Base-by-base conservation (phyloP, 208 protist genomes). In the Herpetomonas muscarum region DNA sequence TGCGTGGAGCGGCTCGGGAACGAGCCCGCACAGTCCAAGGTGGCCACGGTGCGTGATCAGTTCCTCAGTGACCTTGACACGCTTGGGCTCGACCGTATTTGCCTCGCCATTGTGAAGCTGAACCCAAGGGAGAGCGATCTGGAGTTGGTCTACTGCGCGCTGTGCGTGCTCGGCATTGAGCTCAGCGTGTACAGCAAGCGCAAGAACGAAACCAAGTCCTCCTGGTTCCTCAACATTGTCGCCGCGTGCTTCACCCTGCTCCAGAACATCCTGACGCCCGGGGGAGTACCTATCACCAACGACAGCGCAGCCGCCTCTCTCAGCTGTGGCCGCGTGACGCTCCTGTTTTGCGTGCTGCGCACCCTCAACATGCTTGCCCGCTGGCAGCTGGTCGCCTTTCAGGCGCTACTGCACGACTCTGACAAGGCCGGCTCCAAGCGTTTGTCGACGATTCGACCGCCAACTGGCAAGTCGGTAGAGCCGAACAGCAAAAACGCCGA, bases 361-460 rank as follows among this genome's bases (percentile, higher is more conserved):
- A 65, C 70, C 10, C 64, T 93, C 34, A 90, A 90, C 65, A 82
- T 65, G 17, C 71, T 93, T 22, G 77, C 87, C n/a, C 70, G 87
- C 21, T 90, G 81, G 80, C 60, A 81, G n/a, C 66, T 93, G 17
- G 64, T 68, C 25, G 62, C 59, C 24, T 70, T 90, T 45, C 87
- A 93, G 53, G 74, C 76, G 32, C 42, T 93, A 26, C 56, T 90
- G 49, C 81, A 80, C 46, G 87, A 85, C 22, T 25, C 58, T 21
- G 45, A 21, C 28, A 48, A 5, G 47, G 53, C 24, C 51, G 66
- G 6, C 45, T 53, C 21, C 54, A 32, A 10, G 36, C 61, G 3
- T 32, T 58, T 1, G 48, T 55, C 25, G 47, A 61, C 31, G 41
- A n/a, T n/a, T n/a, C 63, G 47, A 19, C 15, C 34, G 22, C 48